phyloP scores from a whole-genome alignment of 139 green algal genomes.

The Picochlorum sp. region DNA sequence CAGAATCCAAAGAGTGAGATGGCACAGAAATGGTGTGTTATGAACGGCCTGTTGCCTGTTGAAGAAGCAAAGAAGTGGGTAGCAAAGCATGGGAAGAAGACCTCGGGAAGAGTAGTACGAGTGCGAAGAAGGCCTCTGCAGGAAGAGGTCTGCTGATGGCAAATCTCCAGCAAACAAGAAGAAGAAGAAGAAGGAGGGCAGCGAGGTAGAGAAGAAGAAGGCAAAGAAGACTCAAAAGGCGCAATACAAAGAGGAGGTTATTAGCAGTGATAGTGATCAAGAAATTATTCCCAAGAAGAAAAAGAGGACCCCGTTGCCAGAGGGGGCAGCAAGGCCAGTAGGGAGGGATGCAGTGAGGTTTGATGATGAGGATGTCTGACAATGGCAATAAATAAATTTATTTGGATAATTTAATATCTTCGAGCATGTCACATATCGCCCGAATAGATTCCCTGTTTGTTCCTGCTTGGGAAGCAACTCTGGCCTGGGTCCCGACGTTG shows the following conservation, averaged over 20 bases:
- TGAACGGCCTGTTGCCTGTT: slow-evolving; percentile 45
- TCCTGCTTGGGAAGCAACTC: slow-evolving; percentile 13
- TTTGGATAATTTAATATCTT: background rate
- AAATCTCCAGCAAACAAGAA: no score
- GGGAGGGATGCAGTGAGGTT: no score
- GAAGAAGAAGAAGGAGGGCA: background rate
- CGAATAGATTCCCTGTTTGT: background rate
- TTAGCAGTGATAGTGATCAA: no score
- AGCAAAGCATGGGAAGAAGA: slow-evolving; percentile 13
- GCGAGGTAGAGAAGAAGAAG: background rate
- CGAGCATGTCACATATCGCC: background rate
- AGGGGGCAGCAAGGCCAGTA: no score
- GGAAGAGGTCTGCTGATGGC: background rate
- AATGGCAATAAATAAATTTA: background rate
- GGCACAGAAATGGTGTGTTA: slow-evolving; percentile 55
- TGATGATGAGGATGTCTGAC: background rate
- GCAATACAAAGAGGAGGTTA: no score
- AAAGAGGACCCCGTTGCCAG: no score
- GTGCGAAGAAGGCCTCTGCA: slow-evolving; percentile 3
- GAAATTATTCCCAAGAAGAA: no score
- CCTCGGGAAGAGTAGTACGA: slow-evolving; percentile 9
- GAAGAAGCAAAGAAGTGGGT: slow-evolving; percentile 49
- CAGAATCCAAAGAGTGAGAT: slow-evolving; percentile 66
- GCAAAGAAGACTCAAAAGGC: background rate
- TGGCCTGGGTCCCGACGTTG: slow-evolving; percentile 21